phyloP scores from a whole-genome alignment of 192 early-diverging fungal species.

The Rhizoclosmatium sp. region DNA sequence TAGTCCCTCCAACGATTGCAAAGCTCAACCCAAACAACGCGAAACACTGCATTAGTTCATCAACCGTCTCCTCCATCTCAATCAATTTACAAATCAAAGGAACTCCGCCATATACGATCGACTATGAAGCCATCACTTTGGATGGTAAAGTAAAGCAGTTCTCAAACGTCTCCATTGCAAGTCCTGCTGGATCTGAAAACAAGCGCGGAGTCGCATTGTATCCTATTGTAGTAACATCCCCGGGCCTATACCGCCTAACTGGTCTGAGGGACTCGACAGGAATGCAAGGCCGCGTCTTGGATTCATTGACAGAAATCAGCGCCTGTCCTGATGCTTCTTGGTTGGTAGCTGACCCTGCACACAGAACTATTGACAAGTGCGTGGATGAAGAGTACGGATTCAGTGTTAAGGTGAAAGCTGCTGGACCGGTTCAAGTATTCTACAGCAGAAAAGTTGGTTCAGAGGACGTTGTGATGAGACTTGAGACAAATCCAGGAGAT shows the following conservation, averaged over 20 bases:
- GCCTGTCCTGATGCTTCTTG: conserved; percentile 31
- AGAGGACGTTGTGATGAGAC: conserved; percentile 8
- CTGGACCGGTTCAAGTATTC: conserved; percentile 5
- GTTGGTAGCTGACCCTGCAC: conserved; percentile 1
- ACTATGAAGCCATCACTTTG: conserved; percentile 35
- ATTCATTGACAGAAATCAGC: conserved; percentile 20
- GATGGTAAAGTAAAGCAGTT: conserved; percentile 37
- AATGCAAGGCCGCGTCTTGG: conserved; percentile 23
- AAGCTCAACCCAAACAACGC: conserved; percentile 45
- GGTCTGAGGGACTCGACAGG: conserved; percentile 23
- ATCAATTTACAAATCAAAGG: conserved; percentile 55
- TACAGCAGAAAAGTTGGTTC: conserved; percentile 1
- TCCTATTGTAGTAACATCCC: conserved; percentile 20
- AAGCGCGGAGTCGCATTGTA: conserved; percentile 19
- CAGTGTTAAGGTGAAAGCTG: conserved; percentile 22
- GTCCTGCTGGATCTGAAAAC: neutral
- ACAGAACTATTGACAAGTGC: conserved; percentile 41
- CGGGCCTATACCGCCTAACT: conserved; percentile 41
- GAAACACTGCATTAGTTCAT: conserved; percentile 41
- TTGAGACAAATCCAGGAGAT: neutral
- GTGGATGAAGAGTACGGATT: conserved; percentile 40
- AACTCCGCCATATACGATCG: conserved; percentile 50
- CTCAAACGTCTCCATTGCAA: conserved; percentile 31
- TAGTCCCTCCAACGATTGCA: conserved; percentile 54
- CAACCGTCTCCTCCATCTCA: neutral